A percentile compares a stretch with the other conserved stretches of the same genome.
Conservation (phyloP, 208 protist genomes). For the Crithidia brevicula region DNA sequence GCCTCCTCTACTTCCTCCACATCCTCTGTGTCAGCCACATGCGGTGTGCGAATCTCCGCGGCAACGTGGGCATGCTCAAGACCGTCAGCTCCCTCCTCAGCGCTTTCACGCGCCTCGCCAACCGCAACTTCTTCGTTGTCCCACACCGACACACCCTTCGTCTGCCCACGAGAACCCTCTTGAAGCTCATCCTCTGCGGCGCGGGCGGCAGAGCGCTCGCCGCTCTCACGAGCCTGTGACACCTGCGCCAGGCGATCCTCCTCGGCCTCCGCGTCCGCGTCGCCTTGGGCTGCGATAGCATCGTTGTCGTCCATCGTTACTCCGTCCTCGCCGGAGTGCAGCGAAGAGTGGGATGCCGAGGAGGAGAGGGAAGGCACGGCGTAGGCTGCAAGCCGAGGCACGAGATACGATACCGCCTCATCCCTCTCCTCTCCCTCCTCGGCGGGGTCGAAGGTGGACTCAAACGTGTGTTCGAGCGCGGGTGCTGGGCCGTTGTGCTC, state of each 20-base stretch:
- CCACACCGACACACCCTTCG: background rate
- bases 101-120: background rate
- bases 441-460: slow-evolving; percentile 27
- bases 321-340: too few species aligned
- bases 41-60: too few species aligned
- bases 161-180: background rate
- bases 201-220: slow-evolving; percentile 19
- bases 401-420: slow-evolving; percentile 45
- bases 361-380: slow-evolving; percentile 1
- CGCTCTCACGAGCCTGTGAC: slow-evolving; percentile 3
- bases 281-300: too few species aligned
- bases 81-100: too few species aligned
- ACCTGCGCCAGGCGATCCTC: slow-evolving; percentile 4
- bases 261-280: background rate
- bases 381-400: slow-evolving; percentile 54
- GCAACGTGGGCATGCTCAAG: too few species aligned
- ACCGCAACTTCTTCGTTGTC: background rate
- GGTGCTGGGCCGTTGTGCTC: background rate
- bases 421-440: slow-evolving; percentile 26
- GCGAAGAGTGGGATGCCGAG: slow-evolving; percentile 15
- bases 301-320: too few species aligned
- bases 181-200: background rate
- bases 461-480: slow-evolving; percentile 16
- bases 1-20: background rate
- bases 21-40: background rate